Conservation (phyloP, 768 basidiomycete genomes). For the Krasilnikovozyma curviuscula region DNA sequence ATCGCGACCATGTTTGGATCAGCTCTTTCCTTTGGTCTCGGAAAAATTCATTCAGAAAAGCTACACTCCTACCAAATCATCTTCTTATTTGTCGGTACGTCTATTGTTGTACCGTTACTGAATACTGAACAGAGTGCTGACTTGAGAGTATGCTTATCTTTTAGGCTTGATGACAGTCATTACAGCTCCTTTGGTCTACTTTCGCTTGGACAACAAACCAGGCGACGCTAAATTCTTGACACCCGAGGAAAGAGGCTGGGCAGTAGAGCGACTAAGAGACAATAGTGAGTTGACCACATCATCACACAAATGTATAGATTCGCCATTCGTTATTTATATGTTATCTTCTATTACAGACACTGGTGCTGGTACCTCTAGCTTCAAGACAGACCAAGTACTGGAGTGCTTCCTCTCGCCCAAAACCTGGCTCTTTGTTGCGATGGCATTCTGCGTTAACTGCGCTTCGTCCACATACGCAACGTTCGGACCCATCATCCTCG, state of each 20-base stretch:
- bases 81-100: conserved; percentile 22
- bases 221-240: conserved; percentile 20
- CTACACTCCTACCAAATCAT: conserved; percentile 21
- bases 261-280: conserved; percentile 21
- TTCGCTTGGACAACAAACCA: conserved; percentile 18
- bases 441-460: conserved; percentile 17
- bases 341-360: too few relatives aligned
- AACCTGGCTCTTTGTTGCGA: conserved; percentile 16
- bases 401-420: conserved; percentile 21
- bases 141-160: too few relatives aligned
- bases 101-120: too few relatives aligned
- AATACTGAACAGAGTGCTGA: too few relatives aligned
- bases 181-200: conserved; percentile 20
- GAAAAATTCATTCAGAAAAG: conserved; percentile 17
- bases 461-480: conserved; percentile 19
- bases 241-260: conserved; percentile 20
- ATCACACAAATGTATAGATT: too few relatives aligned
- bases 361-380: conserved; percentile 21
- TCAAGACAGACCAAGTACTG: conserved; percentile 19
- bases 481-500: too few relatives aligned
- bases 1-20: conserved; percentile 20
- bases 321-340: too few relatives aligned
- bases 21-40: conserved; percentile 20
- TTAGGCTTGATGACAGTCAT: conserved; percentile 19
- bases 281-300: too few relatives aligned